A percentile compares a stretch with the other conserved stretches of the same genome.
Evolutionary conservation across 768 basidiomycete species (phyloP).

Genomic region (Lactarius sp.): DNA sequence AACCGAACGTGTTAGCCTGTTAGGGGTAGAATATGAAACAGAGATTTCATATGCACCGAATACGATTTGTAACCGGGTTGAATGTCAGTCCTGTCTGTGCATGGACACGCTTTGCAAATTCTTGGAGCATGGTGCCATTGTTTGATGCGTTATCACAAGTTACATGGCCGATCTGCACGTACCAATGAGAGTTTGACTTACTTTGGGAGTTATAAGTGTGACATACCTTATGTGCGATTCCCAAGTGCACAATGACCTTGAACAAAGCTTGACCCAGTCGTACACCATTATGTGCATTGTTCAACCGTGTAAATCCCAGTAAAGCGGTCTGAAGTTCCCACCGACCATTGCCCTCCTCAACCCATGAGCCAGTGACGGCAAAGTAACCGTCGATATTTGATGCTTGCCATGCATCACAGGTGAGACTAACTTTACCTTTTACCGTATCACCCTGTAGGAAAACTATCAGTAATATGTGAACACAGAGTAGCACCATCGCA

Average conservation of each 20-base stretch:
- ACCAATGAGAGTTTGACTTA: no score
- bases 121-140: background rate
- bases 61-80: no score
- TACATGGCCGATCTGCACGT: no score
- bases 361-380: background rate
- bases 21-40: no score
- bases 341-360: no score
- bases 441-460: no score
- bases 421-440: background rate
- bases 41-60: no score
- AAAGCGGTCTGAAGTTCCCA: conserved; percentile 33
- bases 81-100: background rate
- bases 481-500: no score
- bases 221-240: conserved; percentile 32
- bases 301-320: conserved; percentile 35
- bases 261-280: conserved; percentile 38
- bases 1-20: no score
- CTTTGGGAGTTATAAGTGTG: no score
- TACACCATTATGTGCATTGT: conserved; percentile 35
- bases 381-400: background rate
- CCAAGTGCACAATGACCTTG: conserved; percentile 31
- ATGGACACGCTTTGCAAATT: background rate
- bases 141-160: background rate
- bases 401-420: background rate
- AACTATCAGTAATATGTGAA: no score